phyloP scores from a whole-genome alignment of 139 green algal species.

The Volvox africanus region DNA sequence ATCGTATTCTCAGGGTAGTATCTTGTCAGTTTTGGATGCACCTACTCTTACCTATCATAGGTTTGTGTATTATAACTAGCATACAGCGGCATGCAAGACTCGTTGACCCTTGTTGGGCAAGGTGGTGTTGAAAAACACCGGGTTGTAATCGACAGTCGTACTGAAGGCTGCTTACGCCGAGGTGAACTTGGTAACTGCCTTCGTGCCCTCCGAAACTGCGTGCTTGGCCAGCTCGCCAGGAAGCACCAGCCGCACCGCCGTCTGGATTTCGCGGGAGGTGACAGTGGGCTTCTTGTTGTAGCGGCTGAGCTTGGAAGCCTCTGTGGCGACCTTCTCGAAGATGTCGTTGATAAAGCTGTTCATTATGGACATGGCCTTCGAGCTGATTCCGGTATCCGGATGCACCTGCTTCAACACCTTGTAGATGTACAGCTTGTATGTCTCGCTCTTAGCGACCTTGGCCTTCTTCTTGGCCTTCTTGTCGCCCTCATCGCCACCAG shows the following conservation, averaged over 20 bases:
- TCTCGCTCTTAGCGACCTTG: slow-evolving; percentile 35
- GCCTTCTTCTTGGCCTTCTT: slow-evolving; percentile 21
- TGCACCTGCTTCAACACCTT: slow-evolving; percentile 91
- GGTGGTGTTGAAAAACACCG: slow-evolving; percentile 35
- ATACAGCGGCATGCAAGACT: too few species aligned
- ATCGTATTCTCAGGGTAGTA: too few species aligned
- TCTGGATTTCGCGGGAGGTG: slow-evolving; percentile 80
- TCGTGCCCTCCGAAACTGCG: slow-evolving; percentile 86
- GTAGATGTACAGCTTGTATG: slow-evolving; percentile 59
- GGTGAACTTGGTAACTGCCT: slow-evolving; percentile 94
- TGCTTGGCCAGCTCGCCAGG: slow-evolving; percentile 92
- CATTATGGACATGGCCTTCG: slow-evolving; percentile 95
- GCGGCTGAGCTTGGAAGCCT: slow-evolving; percentile 75
- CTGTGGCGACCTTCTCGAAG: slow-evolving; percentile 90
- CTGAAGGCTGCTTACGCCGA: slow-evolving; percentile 79
- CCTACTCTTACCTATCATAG: too few species aligned
- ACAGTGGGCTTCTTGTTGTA: slow-evolving; percentile 67
- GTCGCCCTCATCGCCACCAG: background rate
- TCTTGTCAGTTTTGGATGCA: too few species aligned
- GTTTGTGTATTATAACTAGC: too few species aligned
- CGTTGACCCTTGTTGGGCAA: background rate
- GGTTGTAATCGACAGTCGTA: slow-evolving; percentile 92
- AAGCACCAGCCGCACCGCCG: slow-evolving; percentile 85
- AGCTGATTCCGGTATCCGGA: slow-evolving; percentile 94
- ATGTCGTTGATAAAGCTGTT: slow-evolving; percentile 96